These are phyloP conservation scores for Mycena maculata DNA, from an alignment of 768 basidiomycete genomes.

Conservation along the genomic window DNA sequence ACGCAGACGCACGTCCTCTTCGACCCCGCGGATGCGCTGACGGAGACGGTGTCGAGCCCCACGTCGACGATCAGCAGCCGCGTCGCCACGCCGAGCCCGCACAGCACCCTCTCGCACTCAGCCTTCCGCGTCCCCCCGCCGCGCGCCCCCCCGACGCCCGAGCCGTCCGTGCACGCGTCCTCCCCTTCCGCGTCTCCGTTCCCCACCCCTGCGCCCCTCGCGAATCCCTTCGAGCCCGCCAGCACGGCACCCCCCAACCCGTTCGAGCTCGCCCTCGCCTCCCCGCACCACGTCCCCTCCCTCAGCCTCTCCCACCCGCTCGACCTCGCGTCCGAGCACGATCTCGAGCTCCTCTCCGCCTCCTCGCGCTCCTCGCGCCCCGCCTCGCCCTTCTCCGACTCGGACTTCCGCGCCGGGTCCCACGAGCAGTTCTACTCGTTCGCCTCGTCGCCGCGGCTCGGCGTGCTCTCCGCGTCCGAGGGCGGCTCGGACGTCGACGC, in stretches of 20 bases:
- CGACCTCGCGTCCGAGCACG: constrained; percentile 56
- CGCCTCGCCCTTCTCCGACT: constrained; percentile 53
- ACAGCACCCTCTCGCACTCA: constrained; percentile 34
- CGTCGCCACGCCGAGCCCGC: constrained; percentile 39
- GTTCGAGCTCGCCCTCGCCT: constrained; percentile 28
- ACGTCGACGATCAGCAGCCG: constrained; percentile 41
- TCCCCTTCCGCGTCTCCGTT: background rate
- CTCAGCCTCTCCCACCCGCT: constrained; percentile 58
- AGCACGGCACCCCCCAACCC: too few species aligned
- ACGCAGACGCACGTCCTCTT: constrained; percentile 62
- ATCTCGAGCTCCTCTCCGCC: constrained; percentile 56
- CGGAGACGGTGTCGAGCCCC: constrained; percentile 37
- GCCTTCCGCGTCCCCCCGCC: constrained; percentile 29
- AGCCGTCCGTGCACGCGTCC: constrained; percentile 26
- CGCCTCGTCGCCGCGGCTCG: too few species aligned
- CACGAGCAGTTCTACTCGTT: constrained; percentile 20
- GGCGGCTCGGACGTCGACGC: too few species aligned
- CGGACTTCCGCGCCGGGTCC: background rate
- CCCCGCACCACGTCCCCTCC: constrained; percentile 46
- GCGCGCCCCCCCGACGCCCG: constrained; percentile 28
- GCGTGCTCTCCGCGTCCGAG: too few species aligned
- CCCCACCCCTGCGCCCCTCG: constrained; percentile 13
- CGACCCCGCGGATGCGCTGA: constrained; percentile 44
- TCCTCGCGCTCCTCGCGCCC: constrained; percentile 53
- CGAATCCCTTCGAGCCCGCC: constrained; percentile 20